Base-by-base conservation (phyloP, 306 rosid genomes). In the Medicago lupulina region DNA sequence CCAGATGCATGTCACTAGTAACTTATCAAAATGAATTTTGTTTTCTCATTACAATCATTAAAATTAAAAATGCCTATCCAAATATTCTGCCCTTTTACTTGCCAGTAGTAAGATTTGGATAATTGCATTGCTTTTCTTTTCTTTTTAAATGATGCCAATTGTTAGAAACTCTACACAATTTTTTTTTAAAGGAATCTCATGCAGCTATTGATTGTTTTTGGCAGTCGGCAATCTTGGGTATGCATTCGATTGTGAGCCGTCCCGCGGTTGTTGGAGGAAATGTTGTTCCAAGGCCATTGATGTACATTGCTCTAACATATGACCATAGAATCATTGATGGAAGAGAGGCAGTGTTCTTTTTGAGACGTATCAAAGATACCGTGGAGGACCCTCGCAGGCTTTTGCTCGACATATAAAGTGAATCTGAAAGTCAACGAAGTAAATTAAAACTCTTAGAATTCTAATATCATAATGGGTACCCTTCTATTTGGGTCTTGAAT, bases 321-420 rank as follows among this genome's bases (percentile, higher is more conserved):
- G 97, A 92, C 73, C 96, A 88, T 49, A 82, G 97, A 80, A 82
- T 89, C 49, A 92, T 92, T 67, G 97, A 92, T 67, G 97, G 96
- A 70, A 92, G 96, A 88, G 97, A 92, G 96, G 97, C 97, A 2
- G 96, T 89, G 63, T 89, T 76, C 89, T 92, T 92, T 51, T 81
- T 92, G 84, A 87, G 91, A 64, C 92, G 93, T 69, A 87, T 92
- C 85, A 92, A 92, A 71, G 96, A 92, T 66, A 76, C 82, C 0
- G 91, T 88, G 19, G 96, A 92, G 84, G 97, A 92, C 76, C 92
- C 93, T 43, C 82, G 92, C 31, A 89, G 91, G 84, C 96, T 88
- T 81, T 89, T 92, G 75, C 96, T 92, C 23, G 91, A 87, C 85
- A 80, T 92, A 74, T 89, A 69, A 88, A 76, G 71, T 23, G 23